These are phyloP conservation scores for Penicillium sp. DNA, from an alignment of 2,329 filamentous ascomycete genomes.

Conservation along the genomic window DNA sequence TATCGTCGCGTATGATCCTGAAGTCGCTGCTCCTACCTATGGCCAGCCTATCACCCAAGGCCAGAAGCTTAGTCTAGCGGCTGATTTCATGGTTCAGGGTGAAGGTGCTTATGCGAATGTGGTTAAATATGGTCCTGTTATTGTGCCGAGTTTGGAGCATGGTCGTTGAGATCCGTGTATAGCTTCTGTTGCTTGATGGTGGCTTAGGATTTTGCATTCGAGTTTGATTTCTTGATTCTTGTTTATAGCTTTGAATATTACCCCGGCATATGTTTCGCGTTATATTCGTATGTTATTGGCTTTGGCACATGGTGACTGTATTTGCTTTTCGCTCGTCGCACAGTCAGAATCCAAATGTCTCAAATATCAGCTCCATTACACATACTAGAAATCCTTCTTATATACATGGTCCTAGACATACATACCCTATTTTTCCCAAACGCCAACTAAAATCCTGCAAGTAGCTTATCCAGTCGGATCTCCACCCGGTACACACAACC, in stretches of 20 bases:
- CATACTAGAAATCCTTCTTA: no score
- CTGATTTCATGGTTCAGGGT: constrained; percentile 95
- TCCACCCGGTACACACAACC: constrained; percentile 79
- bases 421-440: neutral
- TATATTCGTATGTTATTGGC: no score
- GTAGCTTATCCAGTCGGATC: constrained; percentile 27
- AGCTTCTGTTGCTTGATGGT: constrained; percentile 1
- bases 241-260: no score
- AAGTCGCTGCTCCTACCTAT: constrained; percentile 52
- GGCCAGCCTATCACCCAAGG: constrained; percentile 29
- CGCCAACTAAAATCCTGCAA: neutral
- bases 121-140: constrained; percentile 94
- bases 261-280: no score
- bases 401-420: no score
- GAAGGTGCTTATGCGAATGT: constrained; percentile 75
- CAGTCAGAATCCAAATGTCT: no score
- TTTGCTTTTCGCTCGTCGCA: no score
- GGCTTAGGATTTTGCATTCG: constrained; percentile 3
- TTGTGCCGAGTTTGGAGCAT: constrained; percentile 80
- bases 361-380: no score
- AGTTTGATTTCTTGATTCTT: neutral
- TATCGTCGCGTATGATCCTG: constrained; percentile 89
- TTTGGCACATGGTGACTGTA: no score
- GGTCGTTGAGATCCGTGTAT: constrained; percentile 50
- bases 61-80: constrained; percentile 72